Evolutionary conservation across 345 rosid genomes (phyloP), one percentile per base, ranked within the genome.

Genomic region (Hibiscus trionum): DNA sequence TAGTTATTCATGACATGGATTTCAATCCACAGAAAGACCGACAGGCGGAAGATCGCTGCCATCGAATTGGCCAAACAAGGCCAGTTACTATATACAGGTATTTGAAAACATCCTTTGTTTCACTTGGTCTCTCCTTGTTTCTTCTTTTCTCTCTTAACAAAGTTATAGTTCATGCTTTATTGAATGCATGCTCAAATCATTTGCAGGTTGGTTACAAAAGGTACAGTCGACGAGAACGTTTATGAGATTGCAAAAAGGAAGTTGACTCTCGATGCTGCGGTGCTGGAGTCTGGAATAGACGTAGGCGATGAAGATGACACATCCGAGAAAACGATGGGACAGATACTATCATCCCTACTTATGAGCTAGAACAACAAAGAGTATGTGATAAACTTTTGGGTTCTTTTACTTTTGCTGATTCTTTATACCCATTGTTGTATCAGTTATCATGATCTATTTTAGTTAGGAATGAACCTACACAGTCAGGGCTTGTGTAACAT

Each of bases 21-120:
- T 95, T 92, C 77, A 95, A 95, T 75, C 99, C 97, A 24, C 98
- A 95, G 78, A 95, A 92, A 73, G 98, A 95, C 61, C 81, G 98
- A 26, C 97, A 90, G 77, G 99, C 97, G 53, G 98, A 90, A 86
- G 98, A 92, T 80, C 86, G 96, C 16, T 95, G 97, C 72, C 99
- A 92, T 81, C 90, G 96, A 61, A 90, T 95, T 63, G 99, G 99
- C 78, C 97, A 95, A 84, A 90, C 90, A 12, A 92, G 82, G 80
- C 93, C 97, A 10, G 96, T 92, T 37, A 92, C 96, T 37, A 82
- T 95, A 74, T 90, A 90, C 84, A 93, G 97, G 98, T 93, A 24
- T 33, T 33, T 66, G 14, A 74, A 58, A 53, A 42, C 24, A 26
- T 11, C 53, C 55, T 42, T 12, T 35, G 9, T 31, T 61, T 50